Evolutionary conservation across 2,329 filamentous ascomycete species (phyloP), one percentile per base, ranked within the genome.

Genomic region (Cryoendolithus antarcticus): DNA sequence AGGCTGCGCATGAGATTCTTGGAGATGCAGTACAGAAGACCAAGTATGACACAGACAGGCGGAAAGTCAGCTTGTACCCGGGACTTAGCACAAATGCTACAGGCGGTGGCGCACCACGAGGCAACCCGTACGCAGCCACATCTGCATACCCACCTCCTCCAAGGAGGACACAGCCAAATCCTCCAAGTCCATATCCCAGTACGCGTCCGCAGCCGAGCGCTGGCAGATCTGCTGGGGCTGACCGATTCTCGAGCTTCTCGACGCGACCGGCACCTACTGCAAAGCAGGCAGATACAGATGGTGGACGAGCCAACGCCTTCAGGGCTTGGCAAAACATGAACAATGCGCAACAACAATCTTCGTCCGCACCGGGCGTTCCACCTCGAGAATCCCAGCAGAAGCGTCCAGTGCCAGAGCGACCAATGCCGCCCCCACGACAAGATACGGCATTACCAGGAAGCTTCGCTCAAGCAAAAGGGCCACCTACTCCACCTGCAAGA

Each of bases 1-100:
- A 93, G 60, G 76, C 82, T 4, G 86, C 86, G 13, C 80, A 93
- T 55, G 86, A 94, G 57, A 70, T 94, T 38, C 65, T 84, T 34
- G 71, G 66, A 47, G 77, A 81, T 50, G 62, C 71, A 2, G 61
- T 64, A n/a, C 63, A 68, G 48, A 72, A 76, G 44, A 55, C 66
- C 30, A 75, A 72, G 54, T 81, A 81, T 50, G 77, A 81, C 54
- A 65, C 65, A n/a, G 74, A 77, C 45, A 65, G 75, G 39, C 61
- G 69, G 40, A 72, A 70, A 43, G 65, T 64, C 38, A 67, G 66
- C 52, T 49, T 61, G 6, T 55, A 52, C 32, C 48, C 53, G 6
- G 44, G 45, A 6, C 35, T 38, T 34, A 37, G 35, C 32, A 44
- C 44, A 9, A 19, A 28, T n/a, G 35, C 38, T 49, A 41, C 42